Percentiles rank a stretch among this genome's conserved stretches.
Conservation (phyloP, 2,329 filamentous ascomycete genomes). For the Amylocarpus encephaloides region DNA sequence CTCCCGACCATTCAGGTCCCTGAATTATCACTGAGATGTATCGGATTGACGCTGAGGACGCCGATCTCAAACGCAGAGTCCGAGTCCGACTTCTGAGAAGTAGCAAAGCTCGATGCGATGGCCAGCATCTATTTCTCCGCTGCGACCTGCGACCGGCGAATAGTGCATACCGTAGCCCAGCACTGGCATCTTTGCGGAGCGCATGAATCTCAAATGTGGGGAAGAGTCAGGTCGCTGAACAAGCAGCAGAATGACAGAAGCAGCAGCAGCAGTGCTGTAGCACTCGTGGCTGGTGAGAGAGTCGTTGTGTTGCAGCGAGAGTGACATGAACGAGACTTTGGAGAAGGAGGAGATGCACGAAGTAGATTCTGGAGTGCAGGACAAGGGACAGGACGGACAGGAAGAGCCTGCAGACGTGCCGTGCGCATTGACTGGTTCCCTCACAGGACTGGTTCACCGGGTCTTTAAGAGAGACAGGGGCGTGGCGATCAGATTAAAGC, state of each 20-base stretch:
- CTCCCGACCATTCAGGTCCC: not conserved
- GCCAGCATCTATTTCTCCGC: constrained; percentile 5
- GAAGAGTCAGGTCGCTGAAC: not conserved
- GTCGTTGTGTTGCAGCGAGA: not conserved
- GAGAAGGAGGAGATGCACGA: not conserved
- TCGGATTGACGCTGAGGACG: not conserved
- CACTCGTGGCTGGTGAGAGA: not conserved
- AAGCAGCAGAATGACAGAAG: not conserved
- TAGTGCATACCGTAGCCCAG: not conserved
- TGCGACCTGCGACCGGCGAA: not conserved
- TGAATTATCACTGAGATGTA: not conserved
- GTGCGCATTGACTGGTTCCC: constrained; percentile 10
- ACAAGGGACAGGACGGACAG: not conserved
- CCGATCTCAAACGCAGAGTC: constrained; percentile 1
- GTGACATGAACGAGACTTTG: not conserved
- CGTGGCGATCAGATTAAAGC: constrained; percentile 10
- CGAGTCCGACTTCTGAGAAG: not conserved
- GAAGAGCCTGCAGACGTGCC: not conserved
- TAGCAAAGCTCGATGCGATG: not conserved
- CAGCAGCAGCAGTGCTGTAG: not conserved
- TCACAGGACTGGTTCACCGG: not conserved
- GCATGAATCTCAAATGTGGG: constrained; percentile 12
- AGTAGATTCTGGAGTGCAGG: not conserved
- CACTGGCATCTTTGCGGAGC: not conserved
- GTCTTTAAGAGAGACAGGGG: constrained; percentile 1